Percentiles rank a stretch among this genome's conserved stretches.
phyloP scores from a whole-genome alignment of 1,284 basidiomycete species.

The Fomitopsis betulina region DNA sequence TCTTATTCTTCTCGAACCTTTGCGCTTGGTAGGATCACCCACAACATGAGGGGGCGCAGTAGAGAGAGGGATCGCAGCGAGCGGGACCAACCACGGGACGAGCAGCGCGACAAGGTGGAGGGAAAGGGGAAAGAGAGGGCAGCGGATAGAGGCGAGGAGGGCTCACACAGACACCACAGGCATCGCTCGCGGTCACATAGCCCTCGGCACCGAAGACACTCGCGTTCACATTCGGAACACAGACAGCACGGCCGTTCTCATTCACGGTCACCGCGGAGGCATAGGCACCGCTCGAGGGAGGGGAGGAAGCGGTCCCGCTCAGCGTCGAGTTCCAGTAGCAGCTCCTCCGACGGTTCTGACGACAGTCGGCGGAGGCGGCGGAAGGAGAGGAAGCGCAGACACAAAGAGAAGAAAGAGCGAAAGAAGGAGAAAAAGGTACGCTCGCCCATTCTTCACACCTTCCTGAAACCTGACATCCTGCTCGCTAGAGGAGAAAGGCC shows the following conservation, averaged over 20 bases:
- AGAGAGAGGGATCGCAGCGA: conserved; percentile 8
- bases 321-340: conserved; percentile 20
- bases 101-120: not conserved
- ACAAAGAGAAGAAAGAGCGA: conserved; percentile 55
- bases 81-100: conserved; percentile 8
- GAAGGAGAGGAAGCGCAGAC: conserved; percentile 40
- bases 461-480: conserved; percentile 1
- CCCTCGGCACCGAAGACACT: conserved; percentile 2
- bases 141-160: not conserved
- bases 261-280: conserved; percentile 18
- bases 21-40: too few species aligned
- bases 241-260: conserved; percentile 7
- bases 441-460: not conserved
- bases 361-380: conserved; percentile 37
- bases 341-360: conserved; percentile 34
- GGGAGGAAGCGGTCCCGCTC: conserved; percentile 31
- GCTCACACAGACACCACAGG: not conserved
- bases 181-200: conserved; percentile 6
- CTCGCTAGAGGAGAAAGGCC: conserved; percentile 50
- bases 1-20: too few species aligned
- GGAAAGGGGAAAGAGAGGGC: conserved; percentile 9
- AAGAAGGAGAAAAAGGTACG: conserved; percentile 64
- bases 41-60: not conserved
- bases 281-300: conserved; percentile 18
- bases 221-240: conserved; percentile 8